Evolutionary conservation across 331 rosid genomes (phyloP).

Genomic region (Pyracantha coccinea): DNA sequence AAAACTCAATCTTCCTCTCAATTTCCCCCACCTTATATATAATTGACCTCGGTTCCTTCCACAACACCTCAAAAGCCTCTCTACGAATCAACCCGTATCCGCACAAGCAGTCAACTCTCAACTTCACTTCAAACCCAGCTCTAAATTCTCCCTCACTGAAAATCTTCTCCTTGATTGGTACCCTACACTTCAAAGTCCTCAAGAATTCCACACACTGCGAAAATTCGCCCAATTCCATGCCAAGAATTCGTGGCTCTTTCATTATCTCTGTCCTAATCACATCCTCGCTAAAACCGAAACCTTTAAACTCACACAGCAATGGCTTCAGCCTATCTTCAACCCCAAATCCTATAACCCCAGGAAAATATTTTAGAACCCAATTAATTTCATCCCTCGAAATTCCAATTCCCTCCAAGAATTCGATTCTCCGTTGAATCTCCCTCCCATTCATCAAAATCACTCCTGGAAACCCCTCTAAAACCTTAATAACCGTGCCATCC

Average conservation of each 20-base stretch:
- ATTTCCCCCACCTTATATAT: conserved; percentile 43
- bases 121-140: conserved; percentile 70
- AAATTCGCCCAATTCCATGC: conserved; percentile 64
- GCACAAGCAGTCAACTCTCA: conserved; percentile 76
- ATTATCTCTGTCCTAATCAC: conserved; percentile 40
- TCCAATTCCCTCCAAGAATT: not conserved
- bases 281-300: conserved; percentile 40
- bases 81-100: conserved; percentile 52
- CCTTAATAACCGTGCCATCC: conserved; percentile 17
- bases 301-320: conserved; percentile 45
- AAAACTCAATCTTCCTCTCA: conserved; percentile 63
- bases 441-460: conserved; percentile 23
- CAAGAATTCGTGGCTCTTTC: conserved; percentile 55
- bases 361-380: conserved; percentile 32
- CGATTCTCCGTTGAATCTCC: not conserved
- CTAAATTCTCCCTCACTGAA: conserved; percentile 37
- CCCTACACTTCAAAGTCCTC: conserved; percentile 62
- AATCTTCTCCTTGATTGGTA: conserved; percentile 39
- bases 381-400: conserved; percentile 16
- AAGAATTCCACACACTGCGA: conserved; percentile 50
- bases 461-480: conserved; percentile 53
- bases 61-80: conserved; percentile 61
- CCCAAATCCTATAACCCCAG: conserved; percentile 54
- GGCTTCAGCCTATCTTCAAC: conserved; percentile 50
- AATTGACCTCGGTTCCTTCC: conserved; percentile 79